Evolutionary conservation across 2,329 filamentous ascomycete genomes (phyloP).

Genomic region (Phyllachora maydis): DNA sequence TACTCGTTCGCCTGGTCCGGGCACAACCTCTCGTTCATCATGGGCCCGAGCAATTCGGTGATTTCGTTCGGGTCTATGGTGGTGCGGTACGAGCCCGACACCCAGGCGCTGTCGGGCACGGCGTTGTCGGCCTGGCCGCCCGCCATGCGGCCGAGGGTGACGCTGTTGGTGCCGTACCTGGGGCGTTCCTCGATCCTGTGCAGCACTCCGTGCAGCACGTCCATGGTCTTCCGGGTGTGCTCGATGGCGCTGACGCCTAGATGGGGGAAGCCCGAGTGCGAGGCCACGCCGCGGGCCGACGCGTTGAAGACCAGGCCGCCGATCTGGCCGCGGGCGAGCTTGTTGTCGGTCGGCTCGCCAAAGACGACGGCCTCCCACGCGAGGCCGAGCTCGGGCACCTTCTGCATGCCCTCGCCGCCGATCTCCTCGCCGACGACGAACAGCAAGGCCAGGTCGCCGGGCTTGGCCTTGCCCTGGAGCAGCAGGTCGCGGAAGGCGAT

Average conservation of each 20-base stretch:
- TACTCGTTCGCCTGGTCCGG: too few relatives aligned
- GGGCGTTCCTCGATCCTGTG: conserved; percentile 54
- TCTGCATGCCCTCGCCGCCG: conserved; percentile 58
- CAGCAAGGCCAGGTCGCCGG: conserved; percentile 20
- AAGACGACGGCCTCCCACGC: conserved; percentile 53
- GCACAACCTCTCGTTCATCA: too few relatives aligned
- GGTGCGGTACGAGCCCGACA: conserved; percentile 49
- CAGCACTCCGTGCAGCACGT: conserved; percentile 42
- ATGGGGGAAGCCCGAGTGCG: conserved; percentile 83
- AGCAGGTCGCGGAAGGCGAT: conserved; percentile 40
- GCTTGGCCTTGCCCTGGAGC: conserved; percentile 12
- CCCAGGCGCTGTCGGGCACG: conserved; percentile 52
- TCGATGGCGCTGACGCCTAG: conserved; percentile 71
- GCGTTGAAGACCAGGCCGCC: conserved; percentile 53
- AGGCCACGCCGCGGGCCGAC: conserved; percentile 48
- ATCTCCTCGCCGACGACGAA: conserved; percentile 69
- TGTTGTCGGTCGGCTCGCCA: conserved; percentile 78
- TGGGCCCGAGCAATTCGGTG: too few relatives aligned
- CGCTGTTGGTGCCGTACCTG: conserved; percentile 69
- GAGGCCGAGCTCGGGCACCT: conserved; percentile 17
- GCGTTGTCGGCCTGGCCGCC: conserved; percentile 78
- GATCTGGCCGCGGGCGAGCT: conserved; percentile 82
- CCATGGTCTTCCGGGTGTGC: conserved; percentile 50
- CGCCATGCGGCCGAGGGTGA: conserved; percentile 63
- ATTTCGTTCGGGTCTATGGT: conserved; percentile 49